Conservation (phyloP, 2,329 filamentous ascomycete genomes). For the Monosporascus sp. region DNA sequence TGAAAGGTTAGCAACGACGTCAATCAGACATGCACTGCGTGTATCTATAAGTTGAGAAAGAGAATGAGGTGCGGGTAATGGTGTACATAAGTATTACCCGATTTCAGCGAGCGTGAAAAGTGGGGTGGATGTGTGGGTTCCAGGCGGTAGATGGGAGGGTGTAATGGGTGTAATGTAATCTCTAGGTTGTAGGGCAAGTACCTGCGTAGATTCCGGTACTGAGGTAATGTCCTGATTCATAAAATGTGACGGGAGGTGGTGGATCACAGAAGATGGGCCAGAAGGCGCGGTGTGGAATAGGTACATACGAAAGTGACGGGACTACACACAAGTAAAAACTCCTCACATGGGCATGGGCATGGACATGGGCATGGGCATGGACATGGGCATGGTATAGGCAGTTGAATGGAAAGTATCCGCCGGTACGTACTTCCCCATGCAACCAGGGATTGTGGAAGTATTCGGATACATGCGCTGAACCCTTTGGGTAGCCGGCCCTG, state of each 20-base stretch:
- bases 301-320: slow-evolving; percentile 3
- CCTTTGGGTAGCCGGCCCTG: background rate
- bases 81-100: slow-evolving; percentile 24
- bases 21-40: background rate
- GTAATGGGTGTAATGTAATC: background rate
- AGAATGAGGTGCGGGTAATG: slow-evolving; percentile 25
- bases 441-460: background rate
- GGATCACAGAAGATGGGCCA: slow-evolving; percentile 18
- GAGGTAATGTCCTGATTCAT: background rate
- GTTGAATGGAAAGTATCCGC: background rate
- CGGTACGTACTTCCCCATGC: background rate
- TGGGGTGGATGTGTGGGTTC: background rate
- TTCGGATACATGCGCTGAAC: background rate
- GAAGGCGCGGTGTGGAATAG: slow-evolving; percentile 24
- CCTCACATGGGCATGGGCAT: background rate
- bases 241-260: slow-evolving; percentile 1
- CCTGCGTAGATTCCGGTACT: background rate
- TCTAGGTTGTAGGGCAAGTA: slow-evolving; percentile 22
- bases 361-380: background rate
- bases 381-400: background rate
- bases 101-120: background rate
- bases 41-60: slow-evolving; percentile 5
- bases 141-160: background rate
- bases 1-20: background rate
- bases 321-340: background rate